Base-by-base conservation (phyloP, 805 yeast genomes). In the Teunomyces tritomae region DNA sequence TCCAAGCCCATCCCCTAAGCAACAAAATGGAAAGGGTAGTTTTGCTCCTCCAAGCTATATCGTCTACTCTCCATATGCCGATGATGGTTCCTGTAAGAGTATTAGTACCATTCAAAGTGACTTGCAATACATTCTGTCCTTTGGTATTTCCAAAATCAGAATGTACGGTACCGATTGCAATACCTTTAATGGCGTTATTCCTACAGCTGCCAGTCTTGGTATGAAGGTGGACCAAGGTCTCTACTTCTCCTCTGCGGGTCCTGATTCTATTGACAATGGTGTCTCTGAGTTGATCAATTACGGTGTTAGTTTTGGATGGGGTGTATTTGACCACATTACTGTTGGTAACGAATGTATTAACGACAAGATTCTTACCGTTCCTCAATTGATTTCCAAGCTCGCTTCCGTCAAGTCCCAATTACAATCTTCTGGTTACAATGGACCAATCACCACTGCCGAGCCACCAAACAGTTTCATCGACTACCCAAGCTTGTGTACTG, bases 291-390 rank as follows among this genome's bases (percentile, higher is more conserved):
- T 90, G 43, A 77, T 89, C 47, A 30, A 46, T 20, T 74, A 74
- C 57, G 78, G 74, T 41, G 37, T 62, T 26, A 79, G 77, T 32
- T 73, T 76, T 57, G 71, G 77, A 13, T 91, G 95, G 95, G 83
- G 72, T 50, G 68, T 85, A n/a, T 84, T 89, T 68, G 85, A 85
- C 50, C 82, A 70, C 63, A 76, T 91, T 57, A 86, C 95, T 16
- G 74, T 91, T 52, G 97, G 97, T 49, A 91, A 91, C 62, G 97
- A 91, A 71, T 96, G 95, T 28, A 72, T 91, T 47, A 77, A 76
- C 57, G 73, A 82, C 29, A 84, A 83, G 8, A 87, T 70, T 67
- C 71, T 79, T 57, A 61, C 87, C 6, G 88, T 78, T 17, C 55
- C 68, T 20, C 86, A 85, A n/a, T 77, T 91, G 55, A 71, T 84